These are phyloP conservation scores for Ophiostoma angusticollis DNA, from an alignment of 2,329 filamentous ascomycete genomes.

Conservation along the genomic window DNA sequence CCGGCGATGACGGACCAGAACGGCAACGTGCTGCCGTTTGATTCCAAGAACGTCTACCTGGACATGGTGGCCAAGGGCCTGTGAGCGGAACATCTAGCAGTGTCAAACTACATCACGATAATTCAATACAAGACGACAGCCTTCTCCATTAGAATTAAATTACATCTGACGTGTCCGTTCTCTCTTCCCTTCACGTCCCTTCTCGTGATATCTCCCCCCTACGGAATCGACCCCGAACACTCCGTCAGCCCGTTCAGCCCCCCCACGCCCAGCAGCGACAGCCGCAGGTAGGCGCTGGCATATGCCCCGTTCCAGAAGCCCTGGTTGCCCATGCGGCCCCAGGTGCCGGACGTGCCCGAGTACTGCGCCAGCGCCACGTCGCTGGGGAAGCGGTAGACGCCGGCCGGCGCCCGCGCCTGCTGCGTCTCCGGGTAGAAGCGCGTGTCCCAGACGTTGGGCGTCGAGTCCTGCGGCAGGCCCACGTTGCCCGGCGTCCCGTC, in stretches of 20 bases:
- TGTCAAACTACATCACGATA: no score
- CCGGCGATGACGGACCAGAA: constrained; percentile 33
- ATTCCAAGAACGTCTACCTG: constrained; percentile 30
- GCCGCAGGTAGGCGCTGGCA: constrained; percentile 37
- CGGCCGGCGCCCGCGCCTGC: constrained; percentile 17
- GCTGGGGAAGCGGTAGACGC: constrained; percentile 27
- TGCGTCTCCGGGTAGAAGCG: constrained; percentile 33
- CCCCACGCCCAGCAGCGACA: constrained; percentile 41
- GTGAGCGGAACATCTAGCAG: no score
- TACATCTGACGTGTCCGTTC: neutral
- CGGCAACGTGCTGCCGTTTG: constrained; percentile 34
- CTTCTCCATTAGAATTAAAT: constrained; percentile 1
- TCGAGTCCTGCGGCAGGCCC: constrained; percentile 32
- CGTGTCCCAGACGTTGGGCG: constrained; percentile 36
- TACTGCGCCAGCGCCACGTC: constrained; percentile 28
- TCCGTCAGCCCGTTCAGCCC: constrained; percentile 44
- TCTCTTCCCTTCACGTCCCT: neutral
- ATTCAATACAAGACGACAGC: no score
- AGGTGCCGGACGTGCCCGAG: constrained; percentile 23
- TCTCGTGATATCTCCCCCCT: neutral
- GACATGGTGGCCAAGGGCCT: constrained; percentile 24
- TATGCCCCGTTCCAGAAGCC: constrained; percentile 35
- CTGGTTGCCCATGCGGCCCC: constrained; percentile 24
- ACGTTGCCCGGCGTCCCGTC: constrained; percentile 25
- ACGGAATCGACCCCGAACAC: constrained; percentile 27